phyloP scores from a whole-genome alignment of 768 basidiomycete species.

The Mycena kentingensis region DNA sequence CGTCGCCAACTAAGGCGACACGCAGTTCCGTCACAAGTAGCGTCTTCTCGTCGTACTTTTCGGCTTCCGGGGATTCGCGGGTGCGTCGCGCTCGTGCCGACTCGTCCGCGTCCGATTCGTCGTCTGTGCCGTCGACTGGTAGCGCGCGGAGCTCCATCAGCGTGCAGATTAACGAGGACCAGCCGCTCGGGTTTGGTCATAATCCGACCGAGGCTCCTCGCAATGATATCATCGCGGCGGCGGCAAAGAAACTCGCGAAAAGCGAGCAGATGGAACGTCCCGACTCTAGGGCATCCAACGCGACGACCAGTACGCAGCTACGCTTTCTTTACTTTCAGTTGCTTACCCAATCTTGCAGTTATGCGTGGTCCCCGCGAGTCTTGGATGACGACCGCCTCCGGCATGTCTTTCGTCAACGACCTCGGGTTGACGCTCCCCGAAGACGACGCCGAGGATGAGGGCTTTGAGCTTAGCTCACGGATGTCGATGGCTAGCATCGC shows the following conservation, averaged over 20 bases:
- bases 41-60: slow-evolving; percentile 62
- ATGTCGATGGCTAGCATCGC: slow-evolving; percentile 56
- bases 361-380: slow-evolving; percentile 43
- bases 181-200: slow-evolving; percentile 44
- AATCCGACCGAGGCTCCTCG: slow-evolving; percentile 53
- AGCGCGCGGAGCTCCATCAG: slow-evolving; percentile 26
- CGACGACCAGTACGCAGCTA: slow-evolving; percentile 18
- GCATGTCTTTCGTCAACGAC: slow-evolving; percentile 42
- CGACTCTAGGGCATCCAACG: slow-evolving; percentile 18
- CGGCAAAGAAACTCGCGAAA: slow-evolving; percentile 7
- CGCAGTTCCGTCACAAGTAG: slow-evolving; percentile 54
- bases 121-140: slow-evolving; percentile 32
- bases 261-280: slow-evolving; percentile 18
- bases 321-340: no score
- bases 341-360: no score
- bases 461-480: slow-evolving; percentile 25
- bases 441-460: slow-evolving; percentile 33
- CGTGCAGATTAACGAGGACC: slow-evolving; percentile 36
- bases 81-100: slow-evolving; percentile 37
- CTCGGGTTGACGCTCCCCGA: slow-evolving; percentile 39
- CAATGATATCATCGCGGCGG: slow-evolving; percentile 14
- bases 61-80: slow-evolving; percentile 38
- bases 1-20: slow-evolving; percentile 24
- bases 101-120: slow-evolving; percentile 45
- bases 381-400: slow-evolving; percentile 47